Percentiles rank a stretch among this genome's conserved stretches.
These are phyloP conservation scores for Apophysomyces sp. DNA, from an alignment of 371 early-diverging fungal species.

Conservation along the genomic window DNA sequence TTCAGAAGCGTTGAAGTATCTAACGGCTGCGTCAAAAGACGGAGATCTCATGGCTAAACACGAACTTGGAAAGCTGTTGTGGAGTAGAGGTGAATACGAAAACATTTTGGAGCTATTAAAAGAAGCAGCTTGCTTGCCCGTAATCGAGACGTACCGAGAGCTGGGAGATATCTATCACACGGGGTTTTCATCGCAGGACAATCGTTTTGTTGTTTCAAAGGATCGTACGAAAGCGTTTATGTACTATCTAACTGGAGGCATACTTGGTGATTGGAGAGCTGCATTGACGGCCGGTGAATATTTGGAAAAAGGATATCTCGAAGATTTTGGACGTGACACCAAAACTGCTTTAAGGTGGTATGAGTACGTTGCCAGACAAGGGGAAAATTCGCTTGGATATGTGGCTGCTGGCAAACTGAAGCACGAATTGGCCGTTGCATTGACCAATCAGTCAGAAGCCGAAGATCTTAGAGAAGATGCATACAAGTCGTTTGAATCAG, in stretches of 20 bases:
- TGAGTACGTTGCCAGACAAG: conserved; percentile 6
- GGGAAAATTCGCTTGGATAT: conserved; percentile 11
- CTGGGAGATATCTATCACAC: not conserved
- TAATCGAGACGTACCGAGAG: not conserved
- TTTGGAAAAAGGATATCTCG: conserved; percentile 16
- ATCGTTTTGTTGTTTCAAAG: not conserved
- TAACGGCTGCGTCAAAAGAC: not conserved
- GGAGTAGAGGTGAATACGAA: not conserved
- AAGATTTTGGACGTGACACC: not conserved
- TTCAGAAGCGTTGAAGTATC: not conserved
- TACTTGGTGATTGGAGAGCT: conserved; percentile 6
- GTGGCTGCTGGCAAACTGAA: conserved; percentile 18
- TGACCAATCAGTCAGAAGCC: not conserved
- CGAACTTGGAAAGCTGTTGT: not conserved
- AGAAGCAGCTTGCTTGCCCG: not conserved
- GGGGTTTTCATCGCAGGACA: not conserved
- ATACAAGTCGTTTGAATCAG: conserved; percentile 9
- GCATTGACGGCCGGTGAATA: conserved; percentile 16
- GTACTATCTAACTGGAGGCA: conserved; percentile 15
- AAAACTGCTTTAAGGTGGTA: conserved; percentile 14
- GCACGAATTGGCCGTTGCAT: conserved; percentile 8
- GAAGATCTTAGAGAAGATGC: conserved; percentile 10
- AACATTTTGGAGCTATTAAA: not conserved
- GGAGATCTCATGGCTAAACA: not conserved
- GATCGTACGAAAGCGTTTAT: conserved; percentile 14